phyloP scores from a whole-genome alignment of 768 basidiomycete species.

The Suillus plorans region DNA sequence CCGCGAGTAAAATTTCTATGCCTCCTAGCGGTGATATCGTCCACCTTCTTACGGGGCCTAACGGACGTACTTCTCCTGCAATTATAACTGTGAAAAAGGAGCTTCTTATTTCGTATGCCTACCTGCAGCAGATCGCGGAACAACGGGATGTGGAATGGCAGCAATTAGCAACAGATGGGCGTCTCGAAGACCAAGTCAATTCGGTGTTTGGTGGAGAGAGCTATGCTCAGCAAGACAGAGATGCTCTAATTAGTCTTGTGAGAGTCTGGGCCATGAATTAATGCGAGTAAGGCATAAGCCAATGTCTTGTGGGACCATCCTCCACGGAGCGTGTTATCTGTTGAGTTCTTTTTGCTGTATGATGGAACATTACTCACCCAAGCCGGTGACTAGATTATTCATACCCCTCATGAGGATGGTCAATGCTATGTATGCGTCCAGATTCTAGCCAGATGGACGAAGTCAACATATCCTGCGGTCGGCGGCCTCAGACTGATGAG shows the following conservation, averaged over 20 bases:
- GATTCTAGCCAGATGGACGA: background rate
- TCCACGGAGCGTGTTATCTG: background rate
- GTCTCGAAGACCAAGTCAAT: constrained; percentile 25
- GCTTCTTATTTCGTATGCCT: constrained; percentile 39
- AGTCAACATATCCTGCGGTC: background rate
- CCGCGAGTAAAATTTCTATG: constrained; percentile 26
- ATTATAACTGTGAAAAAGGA: constrained; percentile 35
- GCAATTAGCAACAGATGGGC: constrained; percentile 23
- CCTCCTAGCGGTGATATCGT: constrained; percentile 11
- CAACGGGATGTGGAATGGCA: constrained; percentile 38
- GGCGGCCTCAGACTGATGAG: background rate
- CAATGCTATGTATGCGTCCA: background rate
- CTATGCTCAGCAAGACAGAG: constrained; percentile 1
- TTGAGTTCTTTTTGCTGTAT: background rate
- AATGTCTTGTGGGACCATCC: background rate
- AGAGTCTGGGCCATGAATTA: constrained; percentile 9
- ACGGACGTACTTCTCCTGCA: constrained; percentile 16
- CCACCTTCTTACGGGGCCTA: constrained; percentile 30
- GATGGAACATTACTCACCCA: background rate
- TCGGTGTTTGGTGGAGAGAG: constrained; percentile 22
- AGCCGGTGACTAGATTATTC: background rate
- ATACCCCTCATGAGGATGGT: background rate
- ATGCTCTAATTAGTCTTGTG: constrained; percentile 3
- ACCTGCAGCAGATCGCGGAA: constrained; percentile 27
- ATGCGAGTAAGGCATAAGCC: background rate